These are phyloP conservation scores for Mimosa bimucronata DNA, from an alignment of 306 rosid species.

Conservation along the genomic window DNA sequence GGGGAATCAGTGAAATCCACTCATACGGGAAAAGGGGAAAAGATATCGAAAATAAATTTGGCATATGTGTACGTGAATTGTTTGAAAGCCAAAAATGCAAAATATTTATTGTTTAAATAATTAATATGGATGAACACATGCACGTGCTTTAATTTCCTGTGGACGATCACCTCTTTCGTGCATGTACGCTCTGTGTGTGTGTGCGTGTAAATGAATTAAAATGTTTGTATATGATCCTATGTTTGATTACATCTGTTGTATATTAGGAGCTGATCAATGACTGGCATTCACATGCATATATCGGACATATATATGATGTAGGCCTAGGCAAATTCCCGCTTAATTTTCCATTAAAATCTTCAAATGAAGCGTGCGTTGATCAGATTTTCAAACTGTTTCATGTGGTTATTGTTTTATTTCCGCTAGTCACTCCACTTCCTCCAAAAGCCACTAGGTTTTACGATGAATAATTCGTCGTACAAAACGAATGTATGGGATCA, in stretches of 20 bases:
- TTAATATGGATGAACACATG: not conserved
- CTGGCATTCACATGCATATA: no score
- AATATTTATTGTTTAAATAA: not conserved
- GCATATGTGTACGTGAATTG: not conserved
- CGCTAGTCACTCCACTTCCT: not conserved
- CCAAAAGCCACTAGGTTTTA: not conserved
- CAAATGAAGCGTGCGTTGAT: not conserved
- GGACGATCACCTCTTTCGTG: not conserved
- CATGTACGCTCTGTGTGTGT: no score
- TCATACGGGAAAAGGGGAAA: not conserved
- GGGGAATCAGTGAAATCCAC: not conserved
- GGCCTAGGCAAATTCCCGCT: not conserved
- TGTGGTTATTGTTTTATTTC: not conserved
- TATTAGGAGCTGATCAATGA: no score
- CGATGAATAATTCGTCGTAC: no score
- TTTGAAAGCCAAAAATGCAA: not conserved
- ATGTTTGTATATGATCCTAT: not conserved
- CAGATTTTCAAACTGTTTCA: not conserved
- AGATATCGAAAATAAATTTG: not conserved
- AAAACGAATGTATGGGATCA: not conserved
- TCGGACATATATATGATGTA: not conserved
- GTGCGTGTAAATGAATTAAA: not conserved
- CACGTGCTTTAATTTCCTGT: not conserved
- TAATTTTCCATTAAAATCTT: not conserved
- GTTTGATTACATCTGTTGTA: not conserved